Evolutionary conservation across 2,329 filamentous ascomycete species (phyloP).

Genomic region (Phyllachora maydis): DNA sequence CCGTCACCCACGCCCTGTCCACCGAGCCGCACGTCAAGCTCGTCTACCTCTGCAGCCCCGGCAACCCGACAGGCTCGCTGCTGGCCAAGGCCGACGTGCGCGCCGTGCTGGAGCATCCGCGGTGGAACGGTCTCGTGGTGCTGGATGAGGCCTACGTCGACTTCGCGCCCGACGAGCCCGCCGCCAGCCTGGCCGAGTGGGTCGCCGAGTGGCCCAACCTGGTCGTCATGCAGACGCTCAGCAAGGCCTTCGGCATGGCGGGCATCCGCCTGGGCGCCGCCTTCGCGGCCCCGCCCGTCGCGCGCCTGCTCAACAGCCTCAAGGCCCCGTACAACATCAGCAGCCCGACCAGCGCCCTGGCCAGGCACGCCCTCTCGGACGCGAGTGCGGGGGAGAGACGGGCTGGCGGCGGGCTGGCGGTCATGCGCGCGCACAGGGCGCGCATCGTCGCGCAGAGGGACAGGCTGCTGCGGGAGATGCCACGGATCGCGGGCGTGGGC

Average conservation of each 20-base stretch:
- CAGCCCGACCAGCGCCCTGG: slow-evolving; percentile 68
- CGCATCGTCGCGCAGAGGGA: slow-evolving; percentile 57
- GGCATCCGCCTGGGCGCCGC: slow-evolving; percentile 80
- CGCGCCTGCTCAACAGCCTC: slow-evolving; percentile 65
- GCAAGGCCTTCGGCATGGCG: slow-evolving; percentile 89
- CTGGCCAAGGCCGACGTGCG: slow-evolving; percentile 57
- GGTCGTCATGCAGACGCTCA: slow-evolving; percentile 96
- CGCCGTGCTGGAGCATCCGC: slow-evolving; percentile 59
- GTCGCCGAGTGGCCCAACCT: slow-evolving; percentile 85
- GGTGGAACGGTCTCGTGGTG: slow-evolving; percentile 88
- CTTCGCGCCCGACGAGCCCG: slow-evolving; percentile 55
- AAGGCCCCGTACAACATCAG: slow-evolving; percentile 96
- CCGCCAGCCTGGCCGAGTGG: slow-evolving; percentile 73
- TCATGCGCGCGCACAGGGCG: slow-evolving; percentile 53
- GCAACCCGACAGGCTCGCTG: slow-evolving; percentile 75
- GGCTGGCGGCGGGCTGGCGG: slow-evolving; percentile 51
- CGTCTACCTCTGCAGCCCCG: slow-evolving; percentile 82
- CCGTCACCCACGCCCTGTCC: slow-evolving; percentile 45
- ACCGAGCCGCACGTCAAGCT: slow-evolving; percentile 51
- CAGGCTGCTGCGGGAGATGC: slow-evolving; percentile 53
- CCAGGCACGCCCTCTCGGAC: slow-evolving; percentile 46
- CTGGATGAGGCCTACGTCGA: slow-evolving; percentile 94
- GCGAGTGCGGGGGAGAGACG: too few relatives aligned
- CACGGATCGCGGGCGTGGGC: slow-evolving; percentile 58
- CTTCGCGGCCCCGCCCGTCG: slow-evolving; percentile 58